phyloP scores from a whole-genome alignment of 108 stramenopile genomes.

The Aurantiochytrium sp. region DNA sequence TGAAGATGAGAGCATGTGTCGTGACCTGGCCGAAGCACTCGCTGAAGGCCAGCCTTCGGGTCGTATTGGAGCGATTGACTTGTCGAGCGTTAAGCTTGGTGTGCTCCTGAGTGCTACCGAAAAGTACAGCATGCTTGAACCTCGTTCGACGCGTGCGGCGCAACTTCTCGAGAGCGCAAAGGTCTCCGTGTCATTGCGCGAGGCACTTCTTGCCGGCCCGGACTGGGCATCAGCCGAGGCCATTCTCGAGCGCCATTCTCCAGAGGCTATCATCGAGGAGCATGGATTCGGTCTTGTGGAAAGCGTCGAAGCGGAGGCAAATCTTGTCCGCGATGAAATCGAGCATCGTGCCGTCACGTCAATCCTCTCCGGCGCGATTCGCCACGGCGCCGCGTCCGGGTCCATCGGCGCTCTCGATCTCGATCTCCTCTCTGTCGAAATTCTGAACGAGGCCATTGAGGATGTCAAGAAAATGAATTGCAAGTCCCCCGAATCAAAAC shows the following conservation, averaged over 20 bases:
- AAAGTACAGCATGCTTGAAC: neutral
- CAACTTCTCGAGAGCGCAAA: neutral
- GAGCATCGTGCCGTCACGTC: neutral
- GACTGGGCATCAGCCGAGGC: neutral
- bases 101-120: neutral
- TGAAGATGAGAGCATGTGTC: neutral
- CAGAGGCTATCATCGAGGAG: neutral
- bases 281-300: neutral
- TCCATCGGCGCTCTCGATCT: neutral
- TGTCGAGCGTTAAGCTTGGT: neutral
- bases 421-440: neutral
- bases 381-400: neutral
- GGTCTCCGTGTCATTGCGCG: neutral
- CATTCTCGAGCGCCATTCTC: neutral
- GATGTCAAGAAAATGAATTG: neutral
- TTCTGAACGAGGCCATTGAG: neutral
- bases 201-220: neutral
- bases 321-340: neutral
- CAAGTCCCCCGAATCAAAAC: neutral
- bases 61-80: neutral
- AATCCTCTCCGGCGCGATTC: neutral
- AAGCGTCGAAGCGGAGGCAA: neutral
- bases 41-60: neutral
- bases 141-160: neutral
- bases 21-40: neutral